Conservation (phyloP, 768 basidiomycete genomes). For the Tulasnella sp. region DNA sequence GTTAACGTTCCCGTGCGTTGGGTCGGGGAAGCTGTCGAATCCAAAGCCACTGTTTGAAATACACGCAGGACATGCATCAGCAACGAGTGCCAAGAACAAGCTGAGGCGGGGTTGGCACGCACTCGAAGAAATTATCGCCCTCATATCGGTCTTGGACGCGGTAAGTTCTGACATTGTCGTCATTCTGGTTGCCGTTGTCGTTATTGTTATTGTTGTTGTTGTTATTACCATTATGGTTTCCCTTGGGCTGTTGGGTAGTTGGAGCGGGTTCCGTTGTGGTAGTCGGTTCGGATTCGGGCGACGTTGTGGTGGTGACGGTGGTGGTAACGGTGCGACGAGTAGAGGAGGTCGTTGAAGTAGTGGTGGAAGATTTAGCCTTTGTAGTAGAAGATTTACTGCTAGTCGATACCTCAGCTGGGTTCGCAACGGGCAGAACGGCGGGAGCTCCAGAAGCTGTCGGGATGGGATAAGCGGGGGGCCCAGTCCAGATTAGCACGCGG, state of each 20-base stretch:
- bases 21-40: conserved; percentile 61
- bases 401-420: not conserved
- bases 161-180: conserved; percentile 34
- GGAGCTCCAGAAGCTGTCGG: not conserved
- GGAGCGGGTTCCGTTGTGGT: not conserved
- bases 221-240: not conserved
- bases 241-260: not conserved
- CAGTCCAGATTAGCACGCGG: not conserved
- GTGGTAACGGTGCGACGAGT: not conserved
- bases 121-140: conserved; percentile 62
- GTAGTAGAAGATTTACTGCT: not conserved
- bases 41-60: conserved; percentile 53
- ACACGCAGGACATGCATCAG: not conserved
- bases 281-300: not conserved
- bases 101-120: conserved; percentile 28
- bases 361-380: not conserved
- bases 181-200: not conserved
- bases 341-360: not conserved
- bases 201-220: not conserved
- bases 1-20: conserved; percentile 65
- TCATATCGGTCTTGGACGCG: conserved; percentile 41
- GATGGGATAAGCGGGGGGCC: not conserved
- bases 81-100: not conserved
- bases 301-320: not conserved
- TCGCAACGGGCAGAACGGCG: not conserved